phyloP scores from a whole-genome alignment of 78 protist species.

The Dictyostelium firmibasis region DNA sequence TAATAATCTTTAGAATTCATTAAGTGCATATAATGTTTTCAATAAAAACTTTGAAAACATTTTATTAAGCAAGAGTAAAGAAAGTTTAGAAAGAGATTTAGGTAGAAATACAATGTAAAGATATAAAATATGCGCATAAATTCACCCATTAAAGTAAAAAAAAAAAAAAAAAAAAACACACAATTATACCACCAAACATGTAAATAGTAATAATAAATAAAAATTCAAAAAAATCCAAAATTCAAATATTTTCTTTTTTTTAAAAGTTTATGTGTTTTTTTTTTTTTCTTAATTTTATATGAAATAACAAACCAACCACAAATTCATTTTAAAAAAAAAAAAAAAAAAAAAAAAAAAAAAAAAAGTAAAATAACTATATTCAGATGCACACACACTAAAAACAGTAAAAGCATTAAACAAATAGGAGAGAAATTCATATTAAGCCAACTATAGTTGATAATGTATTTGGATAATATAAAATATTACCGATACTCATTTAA shows the following conservation, averaged over 20 bases:
- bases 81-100: background rate
- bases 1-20: background rate
- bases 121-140: background rate
- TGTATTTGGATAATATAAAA: background rate
- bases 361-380: background rate
- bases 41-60: slow-evolving; percentile 19
- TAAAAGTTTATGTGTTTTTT: no score
- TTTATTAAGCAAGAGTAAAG: background rate
- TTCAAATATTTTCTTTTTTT: background rate
- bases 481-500: background rate
- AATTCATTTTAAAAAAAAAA: background rate
- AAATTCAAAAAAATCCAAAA: background rate
- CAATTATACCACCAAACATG: background rate
- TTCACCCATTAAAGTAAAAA: background rate
- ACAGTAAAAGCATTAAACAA: background rate
- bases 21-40: slow-evolving; percentile 63
- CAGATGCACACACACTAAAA: background rate
- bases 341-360: no score
- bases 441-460: background rate
- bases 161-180: background rate
- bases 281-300: no score
- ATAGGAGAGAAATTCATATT: no score
- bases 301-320: background rate
- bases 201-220: no score
- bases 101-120: background rate